These are phyloP conservation scores for Fagopyrum esculentum DNA, from an alignment of 148 eudicot species.

Conservation along the genomic window DNA sequence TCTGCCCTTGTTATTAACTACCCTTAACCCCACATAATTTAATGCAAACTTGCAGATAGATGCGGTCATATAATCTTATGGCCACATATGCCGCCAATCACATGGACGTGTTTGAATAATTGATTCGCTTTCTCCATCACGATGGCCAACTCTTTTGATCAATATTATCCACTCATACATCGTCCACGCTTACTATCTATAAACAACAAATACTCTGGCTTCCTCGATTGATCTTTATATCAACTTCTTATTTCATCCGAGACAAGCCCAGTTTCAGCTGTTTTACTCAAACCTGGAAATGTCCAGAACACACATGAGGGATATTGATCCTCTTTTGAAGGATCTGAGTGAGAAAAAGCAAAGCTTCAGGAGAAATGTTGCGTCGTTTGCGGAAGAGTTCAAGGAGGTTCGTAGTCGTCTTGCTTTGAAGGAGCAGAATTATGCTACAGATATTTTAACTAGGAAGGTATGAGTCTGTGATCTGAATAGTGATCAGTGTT, in stretches of 20 bases:
- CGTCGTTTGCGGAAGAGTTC: conserved; percentile 53
- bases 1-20: no score
- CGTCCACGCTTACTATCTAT: background rate
- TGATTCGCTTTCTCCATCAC: no score
- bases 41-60: no score
- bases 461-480: conserved; percentile 30
- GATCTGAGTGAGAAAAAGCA: conserved; percentile 52
- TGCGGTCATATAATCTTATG: no score
- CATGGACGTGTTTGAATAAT: no score
- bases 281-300: conserved; percentile 11
- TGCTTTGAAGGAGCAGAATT: conserved; percentile 35
- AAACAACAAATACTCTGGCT: background rate
- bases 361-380: conserved; percentile 44
- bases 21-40: no score
- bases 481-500: background rate
- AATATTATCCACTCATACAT: background rate
- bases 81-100: no score
- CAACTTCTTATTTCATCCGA: background rate
- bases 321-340: conserved; percentile 44
- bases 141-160: background rate
- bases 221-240: background rate
- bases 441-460: conserved; percentile 32
- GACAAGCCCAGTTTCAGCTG: background rate
- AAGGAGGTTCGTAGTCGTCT: conserved; percentile 51
- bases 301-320: conserved; percentile 8